Evolutionary conservation across 176 grass and related monocot species (phyloP), one percentile per base, ranked within the genome.

Genomic region (Areca catechu): DNA sequence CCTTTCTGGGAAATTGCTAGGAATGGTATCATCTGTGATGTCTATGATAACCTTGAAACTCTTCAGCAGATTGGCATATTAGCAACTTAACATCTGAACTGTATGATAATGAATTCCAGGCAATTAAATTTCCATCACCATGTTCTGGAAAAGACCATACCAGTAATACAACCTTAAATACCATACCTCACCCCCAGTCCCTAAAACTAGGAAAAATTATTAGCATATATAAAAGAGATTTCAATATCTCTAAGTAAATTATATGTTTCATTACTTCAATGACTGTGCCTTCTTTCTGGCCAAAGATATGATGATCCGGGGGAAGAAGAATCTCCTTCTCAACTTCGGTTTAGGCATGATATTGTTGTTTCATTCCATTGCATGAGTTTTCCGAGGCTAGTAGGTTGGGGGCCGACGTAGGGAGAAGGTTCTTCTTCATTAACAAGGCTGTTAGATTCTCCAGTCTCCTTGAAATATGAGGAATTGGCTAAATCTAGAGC

Each of bases 201-300:
- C 10, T 43, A 43, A 1, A 43, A 43, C 14, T 43, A 43, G 34
- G 34, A 43, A 43, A 12, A 14, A 3, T 14, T 43, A 10, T 12
- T 12, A 43, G 34, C 34, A 43, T 43, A 12, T 12, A 29, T 29
- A 5, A 6, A 6, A 29, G 27, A 29, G 27, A 6, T 29, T 29
- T 29, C 5, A 1, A 29, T 6, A 29, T 29, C 27, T 29, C 27
- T 29, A 6, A 29, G 27, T 29, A 69, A 64, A 17, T 16, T 19
- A 48, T 19, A 66, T 19, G n/a, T 57, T 75, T 65, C 74, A 63
- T 48, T 71, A 71, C 54, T 75, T 83, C 6, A 69, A 65, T 0
- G 73, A 25, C 53, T 83, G 82, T 15, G 74, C 69, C 69, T 95
- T 95, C 73, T 77, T 89, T 76, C 51, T 85, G 37, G 61, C 75